These are phyloP conservation scores for Raphanus hybrid DNA, from an alignment of 441 rosid genomes.

Conservation along the genomic window DNA sequence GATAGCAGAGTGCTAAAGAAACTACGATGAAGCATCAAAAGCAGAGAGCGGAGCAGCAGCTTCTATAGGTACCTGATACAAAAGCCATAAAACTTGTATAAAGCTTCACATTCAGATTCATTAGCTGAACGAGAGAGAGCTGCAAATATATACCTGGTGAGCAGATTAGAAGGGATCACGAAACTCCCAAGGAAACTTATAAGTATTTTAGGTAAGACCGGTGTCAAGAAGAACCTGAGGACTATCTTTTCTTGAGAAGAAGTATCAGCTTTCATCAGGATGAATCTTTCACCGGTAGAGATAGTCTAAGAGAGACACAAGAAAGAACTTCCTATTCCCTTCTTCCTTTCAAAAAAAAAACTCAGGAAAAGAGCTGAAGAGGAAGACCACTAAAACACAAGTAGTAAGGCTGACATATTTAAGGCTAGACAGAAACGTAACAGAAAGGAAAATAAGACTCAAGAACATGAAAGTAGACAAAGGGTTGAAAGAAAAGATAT, in stretches of 20 bases:
- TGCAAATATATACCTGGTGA: conserved; percentile 23
- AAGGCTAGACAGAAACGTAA: conserved; percentile 26
- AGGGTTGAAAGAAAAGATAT: conserved; percentile 11
- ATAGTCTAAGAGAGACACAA: conserved; percentile 29
- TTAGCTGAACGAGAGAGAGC: background rate
- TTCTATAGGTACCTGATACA: conserved; percentile 33
- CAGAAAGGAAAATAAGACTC: conserved; percentile 22
- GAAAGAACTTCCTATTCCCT: conserved; percentile 36
- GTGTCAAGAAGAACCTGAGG: conserved; percentile 21
- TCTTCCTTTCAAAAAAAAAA: conserved; percentile 33
- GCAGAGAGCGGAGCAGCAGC: conserved; percentile 32
- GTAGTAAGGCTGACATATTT: conserved; percentile 28
- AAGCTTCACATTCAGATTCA: conserved; percentile 11
- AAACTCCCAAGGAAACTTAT: conserved; percentile 5
- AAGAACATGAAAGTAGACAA: conserved; percentile 24
- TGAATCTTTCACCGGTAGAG: conserved; percentile 22
- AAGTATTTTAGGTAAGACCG: conserved; percentile 13
- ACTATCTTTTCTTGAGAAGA: conserved; percentile 19
- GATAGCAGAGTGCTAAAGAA: conserved; percentile 23
- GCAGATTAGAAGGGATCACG: conserved; percentile 29
- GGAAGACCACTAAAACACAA: conserved; percentile 33
- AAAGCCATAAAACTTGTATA: conserved; percentile 7
- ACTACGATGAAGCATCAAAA: conserved; percentile 28
- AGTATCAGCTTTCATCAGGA: conserved; percentile 22
- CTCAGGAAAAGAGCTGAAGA: conserved; percentile 34